A percentile compares a stretch with the other conserved stretches of the same genome.
These are phyloP conservation scores for Singerocomus rubriflavus DNA, from an alignment of 1,284 basidiomycete genomes.

Conservation along the genomic window DNA sequence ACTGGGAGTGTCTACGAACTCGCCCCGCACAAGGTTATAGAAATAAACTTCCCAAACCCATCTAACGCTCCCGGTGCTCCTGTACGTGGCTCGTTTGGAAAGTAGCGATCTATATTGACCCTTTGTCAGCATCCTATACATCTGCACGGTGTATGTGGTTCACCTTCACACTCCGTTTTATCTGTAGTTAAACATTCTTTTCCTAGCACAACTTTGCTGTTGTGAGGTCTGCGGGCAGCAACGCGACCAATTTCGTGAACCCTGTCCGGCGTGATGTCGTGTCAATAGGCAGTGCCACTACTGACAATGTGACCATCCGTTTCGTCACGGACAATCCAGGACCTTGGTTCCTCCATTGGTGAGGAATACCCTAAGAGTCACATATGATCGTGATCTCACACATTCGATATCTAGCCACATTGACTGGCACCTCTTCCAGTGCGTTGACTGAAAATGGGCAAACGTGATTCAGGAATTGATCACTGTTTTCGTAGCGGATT, in stretches of 20 bases:
- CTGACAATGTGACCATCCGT: constrained; percentile 42
- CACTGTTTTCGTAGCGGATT: constrained; percentile 26
- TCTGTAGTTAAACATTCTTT: background rate
- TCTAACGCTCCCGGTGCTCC: constrained; percentile 29
- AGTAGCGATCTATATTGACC: constrained; percentile 4
- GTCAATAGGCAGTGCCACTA: constrained; percentile 13
- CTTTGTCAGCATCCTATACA: constrained; percentile 32
- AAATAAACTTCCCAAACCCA: constrained; percentile 32
- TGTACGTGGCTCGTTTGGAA: constrained; percentile 24
- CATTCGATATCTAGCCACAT: constrained; percentile 31
- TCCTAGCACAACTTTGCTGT: constrained; percentile 27
- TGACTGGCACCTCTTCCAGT: constrained; percentile 39
- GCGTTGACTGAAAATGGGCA: constrained; percentile 5
- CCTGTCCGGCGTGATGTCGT: constrained; percentile 31
- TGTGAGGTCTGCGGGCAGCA: constrained; percentile 22
- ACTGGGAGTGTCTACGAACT: constrained; percentile 33
- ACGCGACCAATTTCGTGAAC: constrained; percentile 22
- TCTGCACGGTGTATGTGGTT: constrained; percentile 33
- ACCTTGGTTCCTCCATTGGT: constrained; percentile 50
- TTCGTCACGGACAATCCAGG: constrained; percentile 47
- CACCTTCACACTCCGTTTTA: background rate
- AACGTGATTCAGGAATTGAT: background rate
- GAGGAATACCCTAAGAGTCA: constrained; percentile 4
- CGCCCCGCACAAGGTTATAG: constrained; percentile 32
- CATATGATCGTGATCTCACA: background rate